phyloP scores from a whole-genome alignment of 2,329 filamentous ascomycete genomes.

The Colletotrichum tamarilloi region DNA sequence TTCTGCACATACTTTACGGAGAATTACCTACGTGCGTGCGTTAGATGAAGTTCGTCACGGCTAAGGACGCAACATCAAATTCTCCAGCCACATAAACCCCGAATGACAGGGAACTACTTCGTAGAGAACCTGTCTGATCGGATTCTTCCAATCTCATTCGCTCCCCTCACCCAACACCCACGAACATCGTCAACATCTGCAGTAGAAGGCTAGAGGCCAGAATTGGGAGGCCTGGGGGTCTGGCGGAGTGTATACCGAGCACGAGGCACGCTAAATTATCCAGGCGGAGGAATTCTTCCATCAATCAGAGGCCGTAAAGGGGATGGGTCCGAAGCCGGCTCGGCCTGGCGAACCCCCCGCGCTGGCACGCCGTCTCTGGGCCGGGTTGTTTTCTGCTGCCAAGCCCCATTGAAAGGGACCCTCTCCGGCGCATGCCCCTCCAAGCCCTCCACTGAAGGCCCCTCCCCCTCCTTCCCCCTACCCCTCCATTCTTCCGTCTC shows the following conservation, averaged over 20 bases:
- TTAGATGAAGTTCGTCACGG: not conserved
- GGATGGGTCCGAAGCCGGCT: conserved; percentile 21
- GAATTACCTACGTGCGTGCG: not conserved
- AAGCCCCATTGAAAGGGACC: conserved; percentile 31
- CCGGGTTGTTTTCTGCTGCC: conserved; percentile 14
- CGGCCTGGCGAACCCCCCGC: conserved; percentile 12
- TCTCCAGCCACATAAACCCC: not conserved
- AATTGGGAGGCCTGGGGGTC: not conserved
- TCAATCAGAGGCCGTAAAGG: conserved; percentile 41
- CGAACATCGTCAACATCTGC: not conserved
- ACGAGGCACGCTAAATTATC: not conserved
- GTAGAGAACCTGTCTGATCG: not conserved
- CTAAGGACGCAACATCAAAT: not conserved
- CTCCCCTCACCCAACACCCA: not conserved
- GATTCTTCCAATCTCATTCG: not conserved
- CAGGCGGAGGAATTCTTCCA: conserved; percentile 43
- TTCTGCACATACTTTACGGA: not conserved
- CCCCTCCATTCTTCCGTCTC: conserved; percentile 3
- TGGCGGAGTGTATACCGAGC: conserved; percentile 16
- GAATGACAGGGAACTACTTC: conserved; percentile 2
- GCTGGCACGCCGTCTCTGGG: conserved; percentile 24
- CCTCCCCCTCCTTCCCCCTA: conserved; percentile 8
- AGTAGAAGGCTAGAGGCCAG: no score
- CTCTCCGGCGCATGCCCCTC: conserved; percentile 34
- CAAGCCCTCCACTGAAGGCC: conserved; percentile 12